Evolutionary conservation across 495 filamentous ascomycete genomes (phyloP).

Genomic region (Xanthoparmelia taractica): DNA sequence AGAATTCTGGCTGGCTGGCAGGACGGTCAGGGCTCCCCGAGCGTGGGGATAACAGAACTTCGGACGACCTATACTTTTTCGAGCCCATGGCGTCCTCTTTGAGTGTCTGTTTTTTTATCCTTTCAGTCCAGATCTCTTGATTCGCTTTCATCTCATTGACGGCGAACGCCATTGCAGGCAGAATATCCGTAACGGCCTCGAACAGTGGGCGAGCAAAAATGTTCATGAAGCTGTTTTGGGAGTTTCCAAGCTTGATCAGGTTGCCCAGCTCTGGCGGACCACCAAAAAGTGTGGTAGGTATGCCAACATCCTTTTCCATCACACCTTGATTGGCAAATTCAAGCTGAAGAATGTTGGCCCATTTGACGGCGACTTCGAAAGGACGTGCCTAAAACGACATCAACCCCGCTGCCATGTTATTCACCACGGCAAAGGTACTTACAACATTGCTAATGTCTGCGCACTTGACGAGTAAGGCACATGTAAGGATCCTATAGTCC

Average conservation of each 20-base stretch:
- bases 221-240: slow-evolving; percentile 93
- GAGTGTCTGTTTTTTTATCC: slow-evolving; percentile 20
- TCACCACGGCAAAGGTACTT: slow-evolving; percentile 29
- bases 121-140: slow-evolving; percentile 56
- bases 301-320: slow-evolving; percentile 83
- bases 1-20: slow-evolving; percentile 25
- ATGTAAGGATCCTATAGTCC: slow-evolving; percentile 68
- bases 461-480: slow-evolving; percentile 91
- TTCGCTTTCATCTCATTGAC: slow-evolving; percentile 74
- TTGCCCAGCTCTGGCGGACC: slow-evolving; percentile 77
- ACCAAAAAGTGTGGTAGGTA: slow-evolving; percentile 76
- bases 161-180: slow-evolving; percentile 75
- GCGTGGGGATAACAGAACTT: slow-evolving; percentile 21
- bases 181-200: slow-evolving; percentile 69
- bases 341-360: slow-evolving; percentile 86
- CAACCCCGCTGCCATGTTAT: slow-evolving; percentile 23
- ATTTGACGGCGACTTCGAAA: slow-evolving; percentile 71
- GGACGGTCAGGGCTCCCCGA: slow-evolving; percentile 23
- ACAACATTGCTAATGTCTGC: slow-evolving; percentile 98
- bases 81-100: slow-evolving; percentile 6
- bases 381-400: slow-evolving; percentile 57
- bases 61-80: slow-evolving; percentile 10
- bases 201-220: slow-evolving; percentile 90
- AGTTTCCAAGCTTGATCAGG: slow-evolving; percentile 68
- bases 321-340: slow-evolving; percentile 88